Evolutionary conservation across 2,329 filamentous ascomycete genomes (phyloP).

Genomic region (Daldinia sp.): DNA sequence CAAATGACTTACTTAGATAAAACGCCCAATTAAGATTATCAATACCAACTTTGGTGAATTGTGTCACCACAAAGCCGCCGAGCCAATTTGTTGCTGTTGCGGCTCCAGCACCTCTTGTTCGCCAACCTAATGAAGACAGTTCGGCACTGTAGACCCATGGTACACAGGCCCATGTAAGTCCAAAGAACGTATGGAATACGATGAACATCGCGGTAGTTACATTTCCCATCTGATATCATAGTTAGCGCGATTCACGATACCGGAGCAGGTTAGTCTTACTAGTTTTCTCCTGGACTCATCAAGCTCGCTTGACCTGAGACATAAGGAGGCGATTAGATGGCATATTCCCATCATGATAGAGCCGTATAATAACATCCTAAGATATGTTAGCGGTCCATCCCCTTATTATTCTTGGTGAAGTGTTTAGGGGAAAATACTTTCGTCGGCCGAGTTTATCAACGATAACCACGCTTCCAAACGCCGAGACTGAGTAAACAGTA

Average conservation of each 20-base stretch:
- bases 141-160: constrained; percentile 58
- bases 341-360: constrained; percentile 53
- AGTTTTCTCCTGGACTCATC: constrained; percentile 48
- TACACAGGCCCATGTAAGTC: constrained; percentile 53
- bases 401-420: background rate
- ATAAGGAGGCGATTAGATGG: constrained; percentile 55
- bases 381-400: background rate
- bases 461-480: constrained; percentile 54
- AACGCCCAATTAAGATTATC: constrained; percentile 58
- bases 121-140: constrained; percentile 56
- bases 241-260: constrained; percentile 20
- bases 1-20: constrained; percentile 54
- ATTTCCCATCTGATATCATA: constrained; percentile 51
- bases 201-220: constrained; percentile 59
- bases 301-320: constrained; percentile 51
- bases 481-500: constrained; percentile 55
- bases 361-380: constrained; percentile 57
- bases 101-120: constrained; percentile 57
- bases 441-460: constrained; percentile 57
- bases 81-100: constrained; percentile 61
- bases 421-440: constrained; percentile 48
- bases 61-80: constrained; percentile 57
- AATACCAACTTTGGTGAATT: constrained; percentile 59
- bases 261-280: constrained; percentile 37
- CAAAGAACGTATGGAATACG: constrained; percentile 58